Percentiles rank a stretch among this genome's conserved stretches.
phyloP scores from a whole-genome alignment of 768 basidiomycete genomes.

The Termitomyces sp. region DNA sequence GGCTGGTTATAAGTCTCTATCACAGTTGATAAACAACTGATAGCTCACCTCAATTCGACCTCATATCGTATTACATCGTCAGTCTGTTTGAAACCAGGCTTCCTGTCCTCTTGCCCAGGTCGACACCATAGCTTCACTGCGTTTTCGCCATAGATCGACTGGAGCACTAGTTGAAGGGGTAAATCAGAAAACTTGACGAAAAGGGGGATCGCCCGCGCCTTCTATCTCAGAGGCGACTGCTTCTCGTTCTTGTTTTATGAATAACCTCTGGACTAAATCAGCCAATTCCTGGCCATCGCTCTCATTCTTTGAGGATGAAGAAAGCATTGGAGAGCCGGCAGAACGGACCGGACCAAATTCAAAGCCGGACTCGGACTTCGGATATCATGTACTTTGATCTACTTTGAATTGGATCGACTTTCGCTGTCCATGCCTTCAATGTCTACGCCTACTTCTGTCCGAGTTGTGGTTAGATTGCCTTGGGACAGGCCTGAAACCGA shows the following conservation, averaged over 20 bases:
- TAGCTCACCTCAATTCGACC: conserved; percentile 54
- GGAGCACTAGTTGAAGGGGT: conserved; percentile 44
- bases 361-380: too few species aligned
- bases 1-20: conserved; percentile 32
- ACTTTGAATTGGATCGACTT: not conserved
- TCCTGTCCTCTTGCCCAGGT: conserved; percentile 16
- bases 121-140: conserved; percentile 57
- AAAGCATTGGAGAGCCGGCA: conserved; percentile 4
- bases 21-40: conserved; percentile 2
- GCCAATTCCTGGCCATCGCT: conserved; percentile 25
- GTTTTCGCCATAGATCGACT: conserved; percentile 75
- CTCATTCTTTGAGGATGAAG: conserved; percentile 9
- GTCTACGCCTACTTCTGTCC: conserved; percentile 35
- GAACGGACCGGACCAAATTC: conserved; percentile 1
- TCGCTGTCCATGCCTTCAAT: conserved; percentile 12
- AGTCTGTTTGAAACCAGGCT: conserved; percentile 7
- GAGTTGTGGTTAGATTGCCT: conserved; percentile 76
- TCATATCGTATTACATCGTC: conserved; percentile 56
- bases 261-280: conserved; percentile 27
- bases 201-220: conserved; percentile 22
- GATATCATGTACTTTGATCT: too few species aligned
- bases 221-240: conserved; percentile 41
- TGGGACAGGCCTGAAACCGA: conserved; percentile 67
- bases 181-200: not conserved
- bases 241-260: conserved; percentile 31